Conservation (phyloP, 2,329 filamentous ascomycete species). For the Akanthomyces lecanii region DNA sequence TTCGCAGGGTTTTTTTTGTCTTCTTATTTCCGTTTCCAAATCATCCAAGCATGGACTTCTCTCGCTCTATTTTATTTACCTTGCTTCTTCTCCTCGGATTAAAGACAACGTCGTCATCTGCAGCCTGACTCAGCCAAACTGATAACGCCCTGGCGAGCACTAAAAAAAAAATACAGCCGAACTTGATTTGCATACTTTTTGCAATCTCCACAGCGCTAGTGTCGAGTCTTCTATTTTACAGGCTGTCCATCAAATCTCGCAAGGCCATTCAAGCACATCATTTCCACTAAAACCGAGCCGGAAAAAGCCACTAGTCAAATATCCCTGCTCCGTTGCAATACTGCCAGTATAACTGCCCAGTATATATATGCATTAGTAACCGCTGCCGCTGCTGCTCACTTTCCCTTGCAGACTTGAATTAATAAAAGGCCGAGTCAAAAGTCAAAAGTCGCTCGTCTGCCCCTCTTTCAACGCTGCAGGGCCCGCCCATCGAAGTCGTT, state of each 20-base stretch:
- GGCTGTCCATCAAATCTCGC: background rate
- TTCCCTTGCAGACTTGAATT: no score
- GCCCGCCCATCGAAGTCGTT: background rate
- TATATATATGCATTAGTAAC: no score
- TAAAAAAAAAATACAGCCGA: background rate
- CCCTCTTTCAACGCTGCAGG: background rate
- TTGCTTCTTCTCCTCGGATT: background rate
- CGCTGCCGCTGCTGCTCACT: no score
- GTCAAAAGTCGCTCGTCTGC: no score
- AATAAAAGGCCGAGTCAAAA: no score
- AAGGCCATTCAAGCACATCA: background rate
- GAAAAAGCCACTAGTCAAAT: no score
- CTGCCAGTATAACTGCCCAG: no score
- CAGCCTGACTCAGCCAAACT: slow-evolving; percentile 11
- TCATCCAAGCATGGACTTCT: background rate
- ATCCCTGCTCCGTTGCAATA: no score
- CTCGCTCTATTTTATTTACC: background rate
- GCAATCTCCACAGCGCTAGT: background rate
- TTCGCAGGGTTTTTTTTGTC: background rate
- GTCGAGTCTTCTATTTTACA: no score
- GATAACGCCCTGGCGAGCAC: background rate
- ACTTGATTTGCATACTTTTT: background rate
- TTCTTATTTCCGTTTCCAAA: background rate
- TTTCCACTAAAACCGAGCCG: no score
- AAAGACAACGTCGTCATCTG: background rate